Base-by-base conservation (phyloP, 768 basidiomycete genomes). In the Ramaria rubella region DNA sequence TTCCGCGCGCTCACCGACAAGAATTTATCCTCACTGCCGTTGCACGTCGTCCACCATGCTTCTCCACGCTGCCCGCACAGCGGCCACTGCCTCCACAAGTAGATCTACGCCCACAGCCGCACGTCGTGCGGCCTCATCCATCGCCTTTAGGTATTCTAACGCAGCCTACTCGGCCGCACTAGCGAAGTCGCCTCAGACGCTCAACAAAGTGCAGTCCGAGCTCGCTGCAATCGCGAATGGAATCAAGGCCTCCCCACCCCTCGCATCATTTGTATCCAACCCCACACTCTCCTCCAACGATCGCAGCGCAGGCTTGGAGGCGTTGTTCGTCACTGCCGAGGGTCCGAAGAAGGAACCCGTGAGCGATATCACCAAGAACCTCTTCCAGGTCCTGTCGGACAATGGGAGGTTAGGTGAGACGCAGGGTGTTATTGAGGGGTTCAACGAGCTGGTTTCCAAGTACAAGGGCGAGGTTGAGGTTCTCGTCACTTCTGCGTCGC, bases 391-490 rank as follows among this genome's bases (percentile, higher is more conserved):
- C 63, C 81, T 99, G 59, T 87, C 90, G 58, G 90, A 95, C 72
- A 99, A 99, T 71, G 94, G 94, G 58, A 80, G 96, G 61, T 78
- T 98, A 60, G 80, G 75, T 60, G 89, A 95, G 77, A 83, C 89
- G 17, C 75, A 82, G 63, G 86, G 85, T 59, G 91, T 95, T 61
- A 89, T 97, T 65, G 83, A 87, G 67, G 92, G 90, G 59, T 97
- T 97, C 76, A 86, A 90, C 63, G 85, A 86, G 69, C 83, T 98
- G 62, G 86, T 95, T 58, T 73, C 90, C 44, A 83, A 88, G 65
- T 82, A 97, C 80, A 86, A 82, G 70, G 96, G 96, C 63, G 95
- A 98, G 75, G 75, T 97, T 60, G 90, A 86, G 67, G 90, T 98
- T 60, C 80, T 83, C 55, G 90, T 98, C 74, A 95, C 94, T 53